Percentiles rank a stretch among this genome's conserved stretches.
Conservation (phyloP, 306 rosid species). For the Senna siamea region DNA sequence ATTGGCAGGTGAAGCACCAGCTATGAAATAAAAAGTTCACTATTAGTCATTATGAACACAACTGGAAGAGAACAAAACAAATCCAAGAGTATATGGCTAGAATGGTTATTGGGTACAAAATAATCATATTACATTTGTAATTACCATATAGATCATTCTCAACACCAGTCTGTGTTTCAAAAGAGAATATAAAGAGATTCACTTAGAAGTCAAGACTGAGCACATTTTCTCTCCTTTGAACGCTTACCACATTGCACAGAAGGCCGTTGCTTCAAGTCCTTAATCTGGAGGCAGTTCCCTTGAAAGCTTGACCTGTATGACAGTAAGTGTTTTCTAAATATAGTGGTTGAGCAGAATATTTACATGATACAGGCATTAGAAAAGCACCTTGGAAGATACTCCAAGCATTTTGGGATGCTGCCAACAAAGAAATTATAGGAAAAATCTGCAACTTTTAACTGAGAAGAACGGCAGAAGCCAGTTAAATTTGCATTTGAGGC, state of each 20-base stretch:
- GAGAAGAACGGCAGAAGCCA: conserved; percentile 75
- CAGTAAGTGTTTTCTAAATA: conserved; percentile 26
- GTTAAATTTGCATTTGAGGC: conserved; percentile 54
- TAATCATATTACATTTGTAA: no score
- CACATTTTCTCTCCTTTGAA: conserved; percentile 15
- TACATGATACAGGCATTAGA: conserved; percentile 31
- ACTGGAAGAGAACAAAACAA: conserved; percentile 7
- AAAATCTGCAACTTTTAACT: conserved; percentile 77
- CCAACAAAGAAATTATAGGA: conserved; percentile 93
- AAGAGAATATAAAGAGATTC: conserved; percentile 7
- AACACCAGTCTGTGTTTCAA: conserved; percentile 13
- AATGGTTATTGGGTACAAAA: not conserved
- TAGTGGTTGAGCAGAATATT: conserved; percentile 28
- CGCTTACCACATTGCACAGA: conserved; percentile 66
- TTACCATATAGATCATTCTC: not conserved
- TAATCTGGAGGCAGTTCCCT: conserved; percentile 82
- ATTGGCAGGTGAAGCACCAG: conserved; percentile 58
- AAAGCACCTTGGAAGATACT: conserved; percentile 73
- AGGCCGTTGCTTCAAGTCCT: conserved; percentile 70
- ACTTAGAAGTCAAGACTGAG: no score
- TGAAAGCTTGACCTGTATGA: conserved; percentile 81
- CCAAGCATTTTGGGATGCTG: conserved; percentile 89
- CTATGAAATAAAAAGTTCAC: conserved; percentile 47
- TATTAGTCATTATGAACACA: conserved; percentile 31
- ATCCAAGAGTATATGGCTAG: not conserved